Evolutionary conservation across 495 filamentous ascomycete species (phyloP).

Genomic region (Penicillium simplicissimum): DNA sequence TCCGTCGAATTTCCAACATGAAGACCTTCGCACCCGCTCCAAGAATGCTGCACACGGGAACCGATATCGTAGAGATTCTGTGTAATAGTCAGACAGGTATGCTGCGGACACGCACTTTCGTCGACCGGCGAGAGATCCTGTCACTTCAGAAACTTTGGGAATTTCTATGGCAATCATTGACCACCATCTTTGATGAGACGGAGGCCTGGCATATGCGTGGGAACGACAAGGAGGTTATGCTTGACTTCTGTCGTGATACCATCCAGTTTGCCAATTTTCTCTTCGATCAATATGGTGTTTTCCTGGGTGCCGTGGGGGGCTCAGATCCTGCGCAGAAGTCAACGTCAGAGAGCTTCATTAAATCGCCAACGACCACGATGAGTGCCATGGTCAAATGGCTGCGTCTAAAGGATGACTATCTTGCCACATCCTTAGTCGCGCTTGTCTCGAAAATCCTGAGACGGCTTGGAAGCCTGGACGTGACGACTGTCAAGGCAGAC

Average conservation of each 20-base stretch:
- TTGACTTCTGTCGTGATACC: conserved; percentile 87
- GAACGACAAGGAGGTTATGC: conserved; percentile 72
- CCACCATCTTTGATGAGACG: conserved; percentile 78
- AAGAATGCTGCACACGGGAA: conserved; percentile 69
- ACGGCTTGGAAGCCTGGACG: conserved; percentile 66
- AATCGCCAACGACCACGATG: conserved; percentile 63
- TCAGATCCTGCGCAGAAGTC: conserved; percentile 43
- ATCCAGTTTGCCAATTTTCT: conserved; percentile 89
- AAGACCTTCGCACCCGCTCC: conserved; percentile 66
- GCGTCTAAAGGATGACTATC: conserved; percentile 76
- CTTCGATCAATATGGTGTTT: conserved; percentile 77
- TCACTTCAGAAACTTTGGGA: conserved; percentile 77
- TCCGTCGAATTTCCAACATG: conserved; percentile 55
- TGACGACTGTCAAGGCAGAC: conserved; percentile 61
- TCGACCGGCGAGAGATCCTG: conserved; percentile 59
- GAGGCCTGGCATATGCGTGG: conserved; percentile 72
- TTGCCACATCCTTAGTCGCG: conserved; percentile 71
- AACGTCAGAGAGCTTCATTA: conserved; percentile 47
- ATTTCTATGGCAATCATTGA: conserved; percentile 73
- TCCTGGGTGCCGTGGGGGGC: conserved; percentile 64
- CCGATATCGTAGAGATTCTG: conserved; percentile 76
- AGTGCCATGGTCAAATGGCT: conserved; percentile 77
- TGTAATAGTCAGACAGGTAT: conserved; percentile 81
- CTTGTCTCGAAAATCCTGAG: conserved; percentile 70
- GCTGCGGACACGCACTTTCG: conserved; percentile 62